Evolutionary conservation across 2,329 filamentous ascomycete genomes (phyloP).

Genomic region (Nannizziopsis arthrosporioides): DNA sequence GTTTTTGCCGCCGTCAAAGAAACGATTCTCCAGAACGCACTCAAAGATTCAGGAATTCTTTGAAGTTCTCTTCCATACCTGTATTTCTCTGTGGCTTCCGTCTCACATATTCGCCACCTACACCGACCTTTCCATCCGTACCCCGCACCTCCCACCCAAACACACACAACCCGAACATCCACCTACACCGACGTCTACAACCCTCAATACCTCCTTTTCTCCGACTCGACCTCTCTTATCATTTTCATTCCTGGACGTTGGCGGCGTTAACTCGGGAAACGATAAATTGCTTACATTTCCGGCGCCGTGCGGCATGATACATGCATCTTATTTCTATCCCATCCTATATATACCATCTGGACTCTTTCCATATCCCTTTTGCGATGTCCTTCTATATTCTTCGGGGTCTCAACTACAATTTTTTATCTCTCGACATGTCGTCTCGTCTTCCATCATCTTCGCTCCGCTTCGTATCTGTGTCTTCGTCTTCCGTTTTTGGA

Average conservation of each 20-base stretch:
- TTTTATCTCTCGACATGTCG: background rate
- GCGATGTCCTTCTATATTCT: no score
- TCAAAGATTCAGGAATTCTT: constrained; percentile 95
- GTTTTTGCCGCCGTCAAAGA: constrained; percentile 98
- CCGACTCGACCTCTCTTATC: background rate
- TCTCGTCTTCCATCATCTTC: no score
- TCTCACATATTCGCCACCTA: background rate
- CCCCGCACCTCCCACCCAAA: background rate
- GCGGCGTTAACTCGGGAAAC: constrained; percentile 7
- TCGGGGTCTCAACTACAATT: background rate
- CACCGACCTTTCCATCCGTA: background rate
- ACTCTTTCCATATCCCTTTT: background rate
- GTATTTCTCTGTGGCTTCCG: background rate
- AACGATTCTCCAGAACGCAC: constrained; percentile 93
- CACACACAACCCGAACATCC: background rate
- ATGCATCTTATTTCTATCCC: background rate
- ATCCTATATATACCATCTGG: background rate
- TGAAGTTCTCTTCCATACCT: constrained; percentile 33
- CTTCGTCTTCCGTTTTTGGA: no score
- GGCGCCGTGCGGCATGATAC: constrained; percentile 9
- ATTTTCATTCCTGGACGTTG: background rate
- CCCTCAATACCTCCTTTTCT: background rate
- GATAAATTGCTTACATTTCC: constrained; percentile 10
- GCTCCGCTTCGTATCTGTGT: no score
- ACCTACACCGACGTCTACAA: background rate